Conservation (phyloP, 2,329 filamentous ascomycete species). For the Nakataea oryzae region DNA sequence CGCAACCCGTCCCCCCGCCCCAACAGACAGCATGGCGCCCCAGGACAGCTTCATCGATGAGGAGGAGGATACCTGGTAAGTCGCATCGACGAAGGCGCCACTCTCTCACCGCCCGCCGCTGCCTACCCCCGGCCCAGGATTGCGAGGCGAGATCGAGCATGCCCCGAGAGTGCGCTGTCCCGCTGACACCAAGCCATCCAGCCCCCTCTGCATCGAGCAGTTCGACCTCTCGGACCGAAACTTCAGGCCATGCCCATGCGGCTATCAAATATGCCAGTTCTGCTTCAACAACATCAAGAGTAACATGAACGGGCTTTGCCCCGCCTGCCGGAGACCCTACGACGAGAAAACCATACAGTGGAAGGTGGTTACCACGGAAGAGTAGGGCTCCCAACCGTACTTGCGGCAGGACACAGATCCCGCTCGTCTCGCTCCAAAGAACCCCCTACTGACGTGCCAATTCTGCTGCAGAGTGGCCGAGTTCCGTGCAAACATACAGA, state of each 20-base stretch:
- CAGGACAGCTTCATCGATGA: constrained; percentile 64
- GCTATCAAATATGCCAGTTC: constrained; percentile 99
- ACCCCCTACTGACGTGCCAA: constrained; percentile 13
- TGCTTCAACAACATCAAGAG: constrained; percentile 99
- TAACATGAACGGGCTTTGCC: constrained; percentile 93
- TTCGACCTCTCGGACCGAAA: constrained; percentile 96
- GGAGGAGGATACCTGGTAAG: constrained; percentile 60
- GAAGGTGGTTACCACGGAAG: constrained; percentile 89
- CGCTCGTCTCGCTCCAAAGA: background rate
- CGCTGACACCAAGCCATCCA: constrained; percentile 27
- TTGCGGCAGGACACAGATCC: background rate
- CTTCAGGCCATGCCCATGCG: constrained; percentile 93
- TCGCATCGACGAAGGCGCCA: constrained; percentile 2
- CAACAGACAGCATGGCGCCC: constrained; percentile 43
- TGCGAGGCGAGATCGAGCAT: background rate
- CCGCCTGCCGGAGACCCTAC: constrained; percentile 91
- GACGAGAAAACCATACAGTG: constrained; percentile 96
- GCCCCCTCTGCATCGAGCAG: constrained; percentile 96
- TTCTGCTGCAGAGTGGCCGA: constrained; percentile 49
- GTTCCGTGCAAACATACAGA: constrained; percentile 69
- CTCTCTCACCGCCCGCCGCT: background rate
- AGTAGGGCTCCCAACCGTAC: constrained; percentile 50
- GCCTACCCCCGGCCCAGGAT: background rate
- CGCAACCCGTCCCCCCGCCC: background rate
- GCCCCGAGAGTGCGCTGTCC: background rate